A percentile compares a stretch with the other conserved stretches of the same genome.
Evolutionary conservation across 148 eudicot species (phyloP).

Genomic region (Hydrangea macrophylla): DNA sequence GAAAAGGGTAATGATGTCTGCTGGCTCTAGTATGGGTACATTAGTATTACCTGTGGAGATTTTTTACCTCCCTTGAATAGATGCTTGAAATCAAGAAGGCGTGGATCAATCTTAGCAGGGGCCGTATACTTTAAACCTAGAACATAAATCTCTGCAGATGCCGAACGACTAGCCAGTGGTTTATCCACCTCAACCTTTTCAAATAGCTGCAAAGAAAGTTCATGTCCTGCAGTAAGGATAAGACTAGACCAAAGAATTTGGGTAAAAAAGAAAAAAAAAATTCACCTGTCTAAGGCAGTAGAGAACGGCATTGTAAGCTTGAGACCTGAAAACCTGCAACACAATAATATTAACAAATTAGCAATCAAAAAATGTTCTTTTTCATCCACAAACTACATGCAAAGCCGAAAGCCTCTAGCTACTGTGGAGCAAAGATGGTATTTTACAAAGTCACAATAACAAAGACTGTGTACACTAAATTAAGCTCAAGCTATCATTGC

Average conservation of each 20-base stretch:
- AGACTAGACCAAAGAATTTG: not conserved
- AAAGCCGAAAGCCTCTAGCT: not conserved
- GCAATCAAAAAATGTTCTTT: not conserved
- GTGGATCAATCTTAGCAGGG: slow-evolving; percentile 95
- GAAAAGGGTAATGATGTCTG: not conserved
- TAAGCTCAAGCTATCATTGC: too few relatives aligned
- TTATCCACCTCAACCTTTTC: slow-evolving; percentile 93
- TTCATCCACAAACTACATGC: too few relatives aligned
- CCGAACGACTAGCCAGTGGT: slow-evolving; percentile 84
- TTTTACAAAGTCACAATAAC: not conserved
- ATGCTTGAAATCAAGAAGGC: slow-evolving; percentile 86
- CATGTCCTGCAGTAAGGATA: not conserved
- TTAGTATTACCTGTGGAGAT: slow-evolving; percentile 74
- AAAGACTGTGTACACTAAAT: too few relatives aligned
- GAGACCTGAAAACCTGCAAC: slow-evolving; percentile 89
- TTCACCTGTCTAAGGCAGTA: slow-evolving; percentile 94
- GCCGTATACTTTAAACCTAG: slow-evolving; percentile 79
- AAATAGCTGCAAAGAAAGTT: slow-evolving; percentile 55
- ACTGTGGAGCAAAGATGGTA: not conserved
- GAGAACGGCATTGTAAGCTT: slow-evolving; percentile 84
- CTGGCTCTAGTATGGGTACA: not conserved
- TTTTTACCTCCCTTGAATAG: slow-evolving; percentile 74
- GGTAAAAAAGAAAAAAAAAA: not conserved
- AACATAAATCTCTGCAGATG: slow-evolving; percentile 93
- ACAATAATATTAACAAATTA: not conserved